A percentile compares a stretch with the other conserved stretches of the same genome.
These are phyloP conservation scores for Datisca glomerata DNA, from an alignment of 306 rosid genomes.

Conservation along the genomic window DNA sequence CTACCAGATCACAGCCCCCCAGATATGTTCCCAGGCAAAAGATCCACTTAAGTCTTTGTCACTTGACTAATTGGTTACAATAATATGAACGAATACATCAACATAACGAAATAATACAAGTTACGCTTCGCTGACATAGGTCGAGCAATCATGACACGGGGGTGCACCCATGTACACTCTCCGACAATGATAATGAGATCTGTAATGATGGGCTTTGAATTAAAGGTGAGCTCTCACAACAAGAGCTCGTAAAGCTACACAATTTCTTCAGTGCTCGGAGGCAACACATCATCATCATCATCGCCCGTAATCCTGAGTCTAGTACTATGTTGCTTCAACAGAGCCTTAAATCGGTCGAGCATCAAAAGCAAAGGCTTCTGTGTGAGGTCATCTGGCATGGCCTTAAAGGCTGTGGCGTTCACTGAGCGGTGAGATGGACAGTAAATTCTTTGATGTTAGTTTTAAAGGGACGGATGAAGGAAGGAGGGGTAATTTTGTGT, in stretches of 20 bases:
- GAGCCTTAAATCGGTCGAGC: slow-evolving; percentile 50
- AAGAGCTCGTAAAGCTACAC: slow-evolving; percentile 59
- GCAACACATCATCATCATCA: slow-evolving; percentile 28
- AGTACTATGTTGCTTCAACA: slow-evolving; percentile 67
- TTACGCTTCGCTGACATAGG: no score
- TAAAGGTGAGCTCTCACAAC: slow-evolving; percentile 58
- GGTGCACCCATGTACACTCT: no score
- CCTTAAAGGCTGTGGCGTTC: slow-evolving; percentile 14
- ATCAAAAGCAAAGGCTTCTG: slow-evolving; percentile 53
- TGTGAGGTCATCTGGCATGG: slow-evolving; percentile 36
- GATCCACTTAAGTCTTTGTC: no score
- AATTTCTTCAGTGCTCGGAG: slow-evolving; percentile 49
- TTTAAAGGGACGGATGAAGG: no score
- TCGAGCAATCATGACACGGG: no score
- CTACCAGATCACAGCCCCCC: no score
- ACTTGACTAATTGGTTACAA: no score
- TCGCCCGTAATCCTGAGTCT: slow-evolving; percentile 41
- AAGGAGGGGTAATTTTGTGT: no score
- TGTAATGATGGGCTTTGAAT: slow-evolving; percentile 79
- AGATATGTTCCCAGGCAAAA: no score
- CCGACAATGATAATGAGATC: slow-evolving; percentile 92
- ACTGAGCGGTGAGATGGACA: slow-evolving; percentile 14
- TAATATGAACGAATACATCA: no score
- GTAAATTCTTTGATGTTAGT: no score
- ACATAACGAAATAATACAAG: no score